A percentile compares a stretch with the other conserved stretches of the same genome.
Evolutionary conservation across 192 early-diverging fungal genomes (phyloP).

Genomic region (Phlyctochytrium bullatum): DNA sequence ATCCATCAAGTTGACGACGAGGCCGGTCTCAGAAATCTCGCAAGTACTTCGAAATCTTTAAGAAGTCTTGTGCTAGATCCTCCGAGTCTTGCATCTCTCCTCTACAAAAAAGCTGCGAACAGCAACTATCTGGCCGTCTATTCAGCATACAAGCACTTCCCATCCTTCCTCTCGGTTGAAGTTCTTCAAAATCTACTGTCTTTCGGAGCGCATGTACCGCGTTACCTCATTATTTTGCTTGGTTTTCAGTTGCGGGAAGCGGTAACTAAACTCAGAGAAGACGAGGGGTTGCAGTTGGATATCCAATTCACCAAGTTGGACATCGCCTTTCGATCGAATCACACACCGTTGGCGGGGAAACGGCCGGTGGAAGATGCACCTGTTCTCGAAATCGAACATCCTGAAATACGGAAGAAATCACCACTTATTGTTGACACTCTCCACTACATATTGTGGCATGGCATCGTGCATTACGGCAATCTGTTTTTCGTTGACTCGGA

Average conservation of each 20-base stretch:
- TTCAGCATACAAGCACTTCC: constrained; percentile 13
- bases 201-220: constrained; percentile 23
- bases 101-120: no score
- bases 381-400: background rate
- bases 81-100: no score
- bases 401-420: background rate
- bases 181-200: constrained; percentile 17
- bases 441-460: constrained; percentile 15
- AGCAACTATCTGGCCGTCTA: constrained; percentile 21
- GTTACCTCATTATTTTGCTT: constrained; percentile 14
- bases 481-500: constrained; percentile 26
- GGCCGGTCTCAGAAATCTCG: no score
- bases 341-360: no score
- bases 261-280: background rate
- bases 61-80: no score
- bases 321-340: no score
- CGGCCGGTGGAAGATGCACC: background rate
- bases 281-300: no score
- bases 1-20: no score
- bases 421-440: background rate
- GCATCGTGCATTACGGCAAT: constrained; percentile 17
- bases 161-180: constrained; percentile 10
- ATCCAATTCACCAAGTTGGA: no score
- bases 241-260: constrained; percentile 1
- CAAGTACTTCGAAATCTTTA: no score